Percentiles rank a stretch among this genome's conserved stretches.
phyloP scores from a whole-genome alignment of 352 stramenopile species.

The Globisporangium nagaii region DNA sequence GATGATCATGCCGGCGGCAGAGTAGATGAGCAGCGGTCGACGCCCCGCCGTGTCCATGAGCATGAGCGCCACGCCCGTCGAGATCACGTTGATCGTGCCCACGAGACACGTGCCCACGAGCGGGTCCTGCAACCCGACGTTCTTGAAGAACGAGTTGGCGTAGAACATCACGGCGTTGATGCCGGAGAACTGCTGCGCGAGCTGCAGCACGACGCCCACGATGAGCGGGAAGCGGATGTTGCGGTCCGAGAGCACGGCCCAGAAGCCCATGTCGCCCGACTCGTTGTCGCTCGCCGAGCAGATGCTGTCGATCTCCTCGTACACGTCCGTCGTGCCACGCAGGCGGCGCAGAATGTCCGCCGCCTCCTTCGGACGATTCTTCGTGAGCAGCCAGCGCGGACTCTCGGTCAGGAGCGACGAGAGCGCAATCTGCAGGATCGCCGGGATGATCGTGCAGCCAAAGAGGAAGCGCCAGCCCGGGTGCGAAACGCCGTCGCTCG shows the following conservation, averaged over 20 bases:
- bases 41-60: conserved; percentile 73
- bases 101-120: conserved; percentile 59
- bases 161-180: conserved; percentile 85
- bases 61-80: conserved; percentile 61
- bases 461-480: conserved; percentile 68
- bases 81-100: conserved; percentile 67
- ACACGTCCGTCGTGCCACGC: conserved; percentile 68
- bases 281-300: conserved; percentile 77
- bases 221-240: conserved; percentile 64
- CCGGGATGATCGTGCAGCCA: conserved; percentile 57
- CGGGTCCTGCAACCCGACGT: conserved; percentile 58
- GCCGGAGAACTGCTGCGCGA: conserved; percentile 66
- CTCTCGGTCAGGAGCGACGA: conserved; percentile 60
- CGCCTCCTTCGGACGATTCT: conserved; percentile 68
- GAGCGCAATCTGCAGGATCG: conserved; percentile 56
- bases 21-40: conserved; percentile 67
- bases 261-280: conserved; percentile 55
- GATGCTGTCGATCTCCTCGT: conserved; percentile 80
- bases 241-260: conserved; percentile 49
- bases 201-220: conserved; percentile 50
- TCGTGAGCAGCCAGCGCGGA: conserved; percentile 65
- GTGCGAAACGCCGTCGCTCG: conserved; percentile 46
- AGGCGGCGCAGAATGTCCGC: conserved; percentile 61
- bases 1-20: conserved; percentile 59
- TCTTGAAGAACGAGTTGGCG: conserved; percentile 71